These are phyloP conservation scores for Backusella luteola DNA, from an alignment of 192 early-diverging fungal species.

Conservation along the genomic window DNA sequence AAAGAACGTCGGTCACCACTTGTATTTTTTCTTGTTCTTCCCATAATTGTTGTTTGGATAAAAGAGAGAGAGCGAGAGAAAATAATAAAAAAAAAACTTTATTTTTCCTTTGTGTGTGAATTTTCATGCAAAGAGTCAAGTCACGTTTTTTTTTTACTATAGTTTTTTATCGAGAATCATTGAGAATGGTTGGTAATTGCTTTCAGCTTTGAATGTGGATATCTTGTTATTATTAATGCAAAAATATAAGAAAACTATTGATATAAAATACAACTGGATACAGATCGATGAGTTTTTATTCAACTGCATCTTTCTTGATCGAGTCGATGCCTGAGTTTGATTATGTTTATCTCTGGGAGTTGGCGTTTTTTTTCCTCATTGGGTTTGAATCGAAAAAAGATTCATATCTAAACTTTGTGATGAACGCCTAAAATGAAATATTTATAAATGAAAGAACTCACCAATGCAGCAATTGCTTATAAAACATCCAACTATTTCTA, in stretches of 20 bases:
- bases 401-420: background rate
- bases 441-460: too few species aligned
- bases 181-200: too few species aligned
- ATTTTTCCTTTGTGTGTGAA: background rate
- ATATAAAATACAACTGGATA: too few species aligned
- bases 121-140: constrained; percentile 1
- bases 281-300: background rate
- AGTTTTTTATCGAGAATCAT: too few species aligned
- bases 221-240: background rate
- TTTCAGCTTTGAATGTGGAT: too few species aligned
- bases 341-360: background rate
- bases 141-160: background rate
- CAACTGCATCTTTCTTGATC: background rate
- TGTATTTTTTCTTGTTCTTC: constrained; percentile 16
- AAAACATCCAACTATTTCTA: too few species aligned
- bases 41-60: background rate
- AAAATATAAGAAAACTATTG: too few species aligned
- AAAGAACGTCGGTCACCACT: constrained; percentile 25
- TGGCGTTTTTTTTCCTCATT: background rate
- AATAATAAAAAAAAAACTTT: background rate
- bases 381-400: background rate
- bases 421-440: too few species aligned
- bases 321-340: background rate
- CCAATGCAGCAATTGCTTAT: too few species aligned
- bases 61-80: background rate